Percentiles rank a stretch among this genome's conserved stretches.
phyloP scores from a whole-genome alignment of 2,329 filamentous ascomycete species.

The Fusarium pseudoanthophilum region DNA sequence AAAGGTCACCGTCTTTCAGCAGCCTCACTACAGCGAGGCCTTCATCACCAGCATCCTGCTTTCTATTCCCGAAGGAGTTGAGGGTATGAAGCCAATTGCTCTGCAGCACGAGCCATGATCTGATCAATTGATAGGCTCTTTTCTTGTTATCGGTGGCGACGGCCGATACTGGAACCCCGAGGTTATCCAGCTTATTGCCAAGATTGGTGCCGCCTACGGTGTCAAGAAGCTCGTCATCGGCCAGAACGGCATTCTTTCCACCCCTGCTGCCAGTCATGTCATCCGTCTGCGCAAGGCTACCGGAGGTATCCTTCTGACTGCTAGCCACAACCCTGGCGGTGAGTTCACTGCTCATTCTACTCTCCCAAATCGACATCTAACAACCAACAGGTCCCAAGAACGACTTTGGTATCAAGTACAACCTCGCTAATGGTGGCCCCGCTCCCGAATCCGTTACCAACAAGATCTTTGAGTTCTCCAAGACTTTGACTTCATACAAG shows the following conservation, averaged over 20 bases:
- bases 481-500: conserved; percentile 91
- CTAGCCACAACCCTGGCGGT: conserved; percentile 98
- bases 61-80: conserved; percentile 92
- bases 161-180: conserved; percentile 98
- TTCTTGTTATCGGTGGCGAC: conserved; percentile 97
- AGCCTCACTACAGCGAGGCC: conserved; percentile 94
- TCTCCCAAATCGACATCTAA: background rate
- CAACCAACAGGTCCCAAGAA: conserved; percentile 77
- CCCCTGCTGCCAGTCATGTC: conserved; percentile 93
- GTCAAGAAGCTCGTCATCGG: conserved; percentile 99
- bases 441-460: conserved; percentile 97
- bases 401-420: conserved; percentile 99
- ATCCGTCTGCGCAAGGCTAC: conserved; percentile 96
- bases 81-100: conserved; percentile 64
- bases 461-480: conserved; percentile 95
- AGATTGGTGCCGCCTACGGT: conserved; percentile 95
- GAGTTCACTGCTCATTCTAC: conserved; percentile 48
- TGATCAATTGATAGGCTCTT: conserved; percentile 62
- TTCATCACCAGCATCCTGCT: conserved; percentile 95
- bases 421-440: conserved; percentile 93
- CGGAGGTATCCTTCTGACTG: conserved; percentile 94
- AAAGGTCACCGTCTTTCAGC: conserved; percentile 98
- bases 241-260: conserved; percentile 95
- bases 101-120: conserved; percentile 26
- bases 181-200: conserved; percentile 95